Evolutionary conservation across 192 early-diverging fungal species (phyloP).

Genomic region (Coemansia erecta): DNA sequence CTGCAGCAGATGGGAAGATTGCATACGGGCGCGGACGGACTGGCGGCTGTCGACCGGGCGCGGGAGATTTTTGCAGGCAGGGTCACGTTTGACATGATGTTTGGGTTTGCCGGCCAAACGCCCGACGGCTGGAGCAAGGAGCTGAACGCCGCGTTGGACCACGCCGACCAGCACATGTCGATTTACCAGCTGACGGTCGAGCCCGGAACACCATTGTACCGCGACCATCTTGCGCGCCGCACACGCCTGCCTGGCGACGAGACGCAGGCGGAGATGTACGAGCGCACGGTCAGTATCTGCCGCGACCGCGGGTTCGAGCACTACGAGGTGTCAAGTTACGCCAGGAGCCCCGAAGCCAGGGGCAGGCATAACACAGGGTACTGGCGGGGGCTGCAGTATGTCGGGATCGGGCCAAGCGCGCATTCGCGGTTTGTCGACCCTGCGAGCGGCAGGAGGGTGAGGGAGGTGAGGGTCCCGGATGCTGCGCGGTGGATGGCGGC

Average conservation of each 20-base stretch:
- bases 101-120: constrained; percentile 52
- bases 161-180: constrained; percentile 49
- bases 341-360: constrained; percentile 9
- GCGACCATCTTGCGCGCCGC: constrained; percentile 25
- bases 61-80: constrained; percentile 30
- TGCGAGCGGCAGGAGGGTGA: constrained; percentile 8
- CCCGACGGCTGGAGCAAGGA: constrained; percentile 35
- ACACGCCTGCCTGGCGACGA: constrained; percentile 24
- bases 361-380: constrained; percentile 54
- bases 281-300: constrained; percentile 30
- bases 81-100: constrained; percentile 57
- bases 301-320: constrained; percentile 31
- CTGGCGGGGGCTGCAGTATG: constrained; percentile 56
- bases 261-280: constrained; percentile 49
- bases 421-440: constrained; percentile 54
- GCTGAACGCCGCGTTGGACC: constrained; percentile 27
- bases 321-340: constrained; percentile 59
- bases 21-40: constrained; percentile 46
- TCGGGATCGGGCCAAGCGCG: constrained; percentile 61
- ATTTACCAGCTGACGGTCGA: constrained; percentile 60
- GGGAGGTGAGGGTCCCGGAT: constrained; percentile 32
- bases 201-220: constrained; percentile 54
- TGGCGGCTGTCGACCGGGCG: constrained; percentile 36
- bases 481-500: constrained; percentile 24
- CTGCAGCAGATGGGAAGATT: constrained; percentile 48